A percentile compares a stretch with the other conserved stretches of the same genome.
These are phyloP conservation scores for Naumovozyma dairenensis DNA, from an alignment of 805 yeast genomes.

Conservation along the genomic window DNA sequence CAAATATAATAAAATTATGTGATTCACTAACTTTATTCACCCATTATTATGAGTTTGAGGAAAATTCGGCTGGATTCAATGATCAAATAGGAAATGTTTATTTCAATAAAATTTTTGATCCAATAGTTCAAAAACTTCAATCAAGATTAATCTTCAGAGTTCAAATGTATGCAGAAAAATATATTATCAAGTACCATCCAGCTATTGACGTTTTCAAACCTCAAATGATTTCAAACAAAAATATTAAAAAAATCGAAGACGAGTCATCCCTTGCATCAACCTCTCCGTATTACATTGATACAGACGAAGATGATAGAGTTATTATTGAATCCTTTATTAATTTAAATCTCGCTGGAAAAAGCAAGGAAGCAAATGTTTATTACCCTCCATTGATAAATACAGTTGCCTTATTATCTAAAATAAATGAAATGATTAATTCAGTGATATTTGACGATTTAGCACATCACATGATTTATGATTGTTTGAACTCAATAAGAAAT, in stretches of 20 bases:
- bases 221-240: not conserved
- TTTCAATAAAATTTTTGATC: conserved; percentile 53
- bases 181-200: conserved; percentile 58
- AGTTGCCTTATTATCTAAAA: conserved; percentile 58
- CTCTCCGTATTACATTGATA: not conserved
- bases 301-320: not conserved
- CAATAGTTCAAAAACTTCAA: conserved; percentile 69
- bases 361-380: conserved; percentile 38
- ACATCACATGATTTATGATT: conserved; percentile 73
- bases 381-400: conserved; percentile 70
- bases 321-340: too few relatives aligned
- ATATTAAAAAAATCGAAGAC: conserved; percentile 1
- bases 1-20: conserved; percentile 57
- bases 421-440: conserved; percentile 71
- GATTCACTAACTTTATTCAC: conserved; percentile 64
- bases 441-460: conserved; percentile 82
- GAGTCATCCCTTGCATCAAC: conserved; percentile 1
- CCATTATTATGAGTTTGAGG: conserved; percentile 57
- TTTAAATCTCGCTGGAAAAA: too few relatives aligned
- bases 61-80: conserved; percentile 26
- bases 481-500: conserved; percentile 50
- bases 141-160: conserved; percentile 70
- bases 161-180: conserved; percentile 61
- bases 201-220: conserved; percentile 53
- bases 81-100: conserved; percentile 30